Evolutionary conservation across 2,329 filamentous ascomycete species (phyloP).

Genomic region (Neoscytalidium dimidiatum): DNA sequence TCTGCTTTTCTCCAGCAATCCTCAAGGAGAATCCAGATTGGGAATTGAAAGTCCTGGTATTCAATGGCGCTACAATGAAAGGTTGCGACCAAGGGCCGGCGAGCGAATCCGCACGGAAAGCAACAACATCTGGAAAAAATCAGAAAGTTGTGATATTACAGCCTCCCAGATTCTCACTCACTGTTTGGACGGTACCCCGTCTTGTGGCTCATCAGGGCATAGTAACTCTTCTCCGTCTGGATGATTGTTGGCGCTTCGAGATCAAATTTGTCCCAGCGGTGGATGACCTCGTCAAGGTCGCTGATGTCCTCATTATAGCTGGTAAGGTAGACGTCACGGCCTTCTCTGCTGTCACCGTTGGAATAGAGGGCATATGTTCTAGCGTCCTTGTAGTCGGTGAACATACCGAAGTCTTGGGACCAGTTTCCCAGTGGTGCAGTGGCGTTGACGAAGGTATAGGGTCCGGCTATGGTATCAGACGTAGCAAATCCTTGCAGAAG

Average conservation of each 20-base stretch:
- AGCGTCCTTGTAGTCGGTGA: conserved; percentile 61
- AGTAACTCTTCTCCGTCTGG: conserved; percentile 62
- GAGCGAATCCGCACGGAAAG: conserved; percentile 55
- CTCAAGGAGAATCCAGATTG: conserved; percentile 54
- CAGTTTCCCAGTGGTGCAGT: conserved; percentile 61
- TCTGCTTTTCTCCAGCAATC: conserved; percentile 52
- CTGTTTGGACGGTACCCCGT: conserved; percentile 65
- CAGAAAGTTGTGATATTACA: neutral
- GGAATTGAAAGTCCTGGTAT: conserved; percentile 56
- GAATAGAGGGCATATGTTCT: conserved; percentile 60
- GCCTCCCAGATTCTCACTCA: neutral
- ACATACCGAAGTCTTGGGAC: conserved; percentile 64
- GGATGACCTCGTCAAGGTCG: conserved; percentile 53
- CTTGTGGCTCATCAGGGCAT: conserved; percentile 64
- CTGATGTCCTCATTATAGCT: conserved; percentile 56
- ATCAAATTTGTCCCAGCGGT: conserved; percentile 62
- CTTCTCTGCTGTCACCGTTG: conserved; percentile 58
- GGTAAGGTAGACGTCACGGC: conserved; percentile 60
- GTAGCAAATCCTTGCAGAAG: conserved; percentile 60
- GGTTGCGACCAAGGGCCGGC: conserved; percentile 58
- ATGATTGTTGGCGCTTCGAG: conserved; percentile 63
- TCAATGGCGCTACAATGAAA: conserved; percentile 53
- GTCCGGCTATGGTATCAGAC: conserved; percentile 54
- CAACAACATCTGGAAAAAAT: conserved; percentile 51
- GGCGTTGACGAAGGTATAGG: conserved; percentile 57